Evolutionary conservation across 1,139 yeast species (phyloP), one percentile per base, ranked within the genome.

Genomic region (Pichia terricola): DNA sequence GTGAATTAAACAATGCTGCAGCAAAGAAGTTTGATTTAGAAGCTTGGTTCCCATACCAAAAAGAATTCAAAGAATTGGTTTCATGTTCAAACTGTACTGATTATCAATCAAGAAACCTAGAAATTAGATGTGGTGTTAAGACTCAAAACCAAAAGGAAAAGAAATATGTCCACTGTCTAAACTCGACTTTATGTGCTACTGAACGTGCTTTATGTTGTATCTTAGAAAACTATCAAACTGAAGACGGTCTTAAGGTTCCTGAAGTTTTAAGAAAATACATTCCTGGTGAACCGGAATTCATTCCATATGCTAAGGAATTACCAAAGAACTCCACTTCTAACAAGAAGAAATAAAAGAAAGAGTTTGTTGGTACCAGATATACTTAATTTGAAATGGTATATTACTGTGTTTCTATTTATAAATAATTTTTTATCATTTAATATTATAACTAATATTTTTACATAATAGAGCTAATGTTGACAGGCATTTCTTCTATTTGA

Each of bases 1-100:
- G 98, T 56, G 99, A 91, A 70, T 79, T 94, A 64, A 94, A 94
- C 76, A 91, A 94, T 59, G 97, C 99, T 45, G 98, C 98, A 50
- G 96, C 98, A 55, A 91, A 91, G 75, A 91, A 91, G 70, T 91
- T 82, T 72, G 99, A 91, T 70, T 76, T 91, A 63, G 99, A 91
- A 73, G 99, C 99, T 40, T 91, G 99, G 99, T 94, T 91, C 94
- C 99, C 99, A 62, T 91, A 75, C 85, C 98, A 91, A 75, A 77
- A 88, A 67, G 98, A 94, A 69, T 94, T 86, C 73, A 94, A 94
- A 72, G 99, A 91, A 73, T 79, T 91, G 59, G 98, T 94, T 49
- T 87, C 96, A 28, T 91, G 97, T 73, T 89, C 97, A 50, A 91
- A 91, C 77, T 91, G 99, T 78, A 94, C 98, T 48, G 99, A 91